phyloP scores from a whole-genome alignment of 805 yeast genomes.

The Scheffersomyces lignosus region DNA sequence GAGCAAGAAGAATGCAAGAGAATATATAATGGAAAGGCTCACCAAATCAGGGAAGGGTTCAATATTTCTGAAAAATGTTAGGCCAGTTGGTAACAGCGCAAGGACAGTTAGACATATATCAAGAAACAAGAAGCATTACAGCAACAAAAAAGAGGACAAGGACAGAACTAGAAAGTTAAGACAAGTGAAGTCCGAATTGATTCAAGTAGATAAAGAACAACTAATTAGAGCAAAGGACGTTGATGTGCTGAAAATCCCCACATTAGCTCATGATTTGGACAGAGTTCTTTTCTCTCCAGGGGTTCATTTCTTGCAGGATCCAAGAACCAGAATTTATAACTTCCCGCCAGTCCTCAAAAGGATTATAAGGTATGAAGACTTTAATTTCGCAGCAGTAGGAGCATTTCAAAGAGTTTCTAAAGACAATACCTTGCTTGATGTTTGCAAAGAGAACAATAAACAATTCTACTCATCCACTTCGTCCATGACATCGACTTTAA shows the following conservation, averaged over 20 bases:
- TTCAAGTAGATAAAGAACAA: background rate
- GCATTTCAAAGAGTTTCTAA: conserved; percentile 66
- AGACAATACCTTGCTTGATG: conserved; percentile 51
- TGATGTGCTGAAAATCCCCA: conserved; percentile 45
- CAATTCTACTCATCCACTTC: conserved; percentile 79
- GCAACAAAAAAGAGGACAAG: background rate
- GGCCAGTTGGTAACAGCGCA: background rate
- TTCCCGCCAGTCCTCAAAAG: conserved; percentile 60
- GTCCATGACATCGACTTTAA: conserved; percentile 74
- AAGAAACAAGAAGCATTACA: background rate
- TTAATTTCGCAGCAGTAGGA: conserved; percentile 58
- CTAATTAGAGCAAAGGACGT: conserved; percentile 18
- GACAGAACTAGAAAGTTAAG: conserved; percentile 1
- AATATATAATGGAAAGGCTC: background rate
- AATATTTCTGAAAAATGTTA: background rate
- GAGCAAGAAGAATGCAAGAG: background rate
- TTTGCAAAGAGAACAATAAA: conserved; percentile 42
- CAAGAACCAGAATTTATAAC: conserved; percentile 71
- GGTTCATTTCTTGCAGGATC: conserved; percentile 77
- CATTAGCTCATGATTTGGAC: conserved; percentile 64
- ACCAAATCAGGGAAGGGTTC: background rate
- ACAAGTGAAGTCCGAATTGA: conserved; percentile 1
- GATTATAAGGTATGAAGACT: conserved; percentile 63
- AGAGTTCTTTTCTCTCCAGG: conserved; percentile 77
- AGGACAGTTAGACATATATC: background rate